These are phyloP conservation scores for Yamadazyma olivae DNA, from an alignment of 805 yeast genomes.

Conservation along the genomic window DNA sequence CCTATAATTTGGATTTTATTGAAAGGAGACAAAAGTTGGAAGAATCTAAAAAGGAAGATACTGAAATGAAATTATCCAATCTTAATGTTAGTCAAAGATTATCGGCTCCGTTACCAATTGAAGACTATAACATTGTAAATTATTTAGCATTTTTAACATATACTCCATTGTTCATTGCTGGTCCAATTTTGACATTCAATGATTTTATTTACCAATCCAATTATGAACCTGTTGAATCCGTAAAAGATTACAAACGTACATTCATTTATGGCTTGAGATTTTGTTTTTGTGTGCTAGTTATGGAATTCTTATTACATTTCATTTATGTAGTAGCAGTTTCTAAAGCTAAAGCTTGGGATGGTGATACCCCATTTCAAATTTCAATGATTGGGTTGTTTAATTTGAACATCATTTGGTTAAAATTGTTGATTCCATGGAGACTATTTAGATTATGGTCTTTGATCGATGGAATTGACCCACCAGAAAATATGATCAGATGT, in stretches of 20 bases:
- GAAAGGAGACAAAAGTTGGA: conserved; percentile 28
- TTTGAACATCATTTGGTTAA: conserved; percentile 89
- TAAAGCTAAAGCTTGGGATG: conserved; percentile 84
- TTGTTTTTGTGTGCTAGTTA: conserved; percentile 67
- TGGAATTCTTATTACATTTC: conserved; percentile 87
- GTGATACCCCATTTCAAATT: conserved; percentile 86
- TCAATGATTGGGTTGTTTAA: conserved; percentile 93
- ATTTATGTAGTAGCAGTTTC: conserved; percentile 94
- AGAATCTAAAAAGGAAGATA: conserved; percentile 11
- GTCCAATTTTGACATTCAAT: conserved; percentile 91
- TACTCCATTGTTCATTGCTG: conserved; percentile 90
- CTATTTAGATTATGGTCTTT: conserved; percentile 90
- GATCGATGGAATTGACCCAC: conserved; percentile 91
- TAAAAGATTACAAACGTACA: conserved; percentile 47
- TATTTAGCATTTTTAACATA: conserved; percentile 77
- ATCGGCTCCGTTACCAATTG: conserved; percentile 55
- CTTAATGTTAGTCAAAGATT: conserved; percentile 64
- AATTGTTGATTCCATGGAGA: conserved; percentile 93
- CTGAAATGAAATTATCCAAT: conserved; percentile 7
- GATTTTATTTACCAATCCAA: conserved; percentile 78
- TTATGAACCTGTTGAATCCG: conserved; percentile 54
- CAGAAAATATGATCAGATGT: conserved; percentile 96
- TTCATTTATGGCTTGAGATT: conserved; percentile 66
- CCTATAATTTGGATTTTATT: conserved; percentile 76
- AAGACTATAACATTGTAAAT: conserved; percentile 61